Evolutionary conservation across 176 grass and related monocot species (phyloP), one percentile per base, ranked within the genome.

Genomic region (Cenchrus americanus): DNA sequence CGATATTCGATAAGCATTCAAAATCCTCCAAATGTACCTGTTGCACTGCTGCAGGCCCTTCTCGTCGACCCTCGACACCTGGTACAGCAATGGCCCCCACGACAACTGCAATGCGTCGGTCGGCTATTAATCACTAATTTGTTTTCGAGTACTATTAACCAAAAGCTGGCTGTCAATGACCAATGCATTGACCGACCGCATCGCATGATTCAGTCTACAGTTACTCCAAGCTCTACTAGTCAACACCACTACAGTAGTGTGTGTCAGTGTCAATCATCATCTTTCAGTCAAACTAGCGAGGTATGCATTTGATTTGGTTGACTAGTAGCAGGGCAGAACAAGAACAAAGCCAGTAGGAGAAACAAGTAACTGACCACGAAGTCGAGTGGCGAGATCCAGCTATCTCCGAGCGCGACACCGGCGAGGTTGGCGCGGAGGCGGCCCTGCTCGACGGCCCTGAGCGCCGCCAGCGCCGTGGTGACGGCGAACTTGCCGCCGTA

Each of bases 401-500:
- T 92, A 75, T 95, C 73, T 2, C 96, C 96, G 13, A 98, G 82
- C 13, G 91, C 93, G 66, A 98, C 79, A 0, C 93, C 92, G 77
- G 86, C 93, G 69, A 95, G 79, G 72, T 81, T 87, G 72, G 87
- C 78, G 11, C 66, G 24, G 75, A 95, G 84, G 15, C 27, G 37
- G 2, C 89, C 82, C 22, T 78, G 69, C 7, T 27, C 19, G 57
- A 95, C 78, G 85, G 96, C 96, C 50, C 75, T 64, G 85, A 90
- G 61, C 48, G 92, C 80, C 24, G 80, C 82, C 7, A 98, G 66
- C 21, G 86, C 96, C 44, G 81, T 85, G 14, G 93, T 92, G 30
- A 90, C 96, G 11, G 96, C 96, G 82, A 95, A 95, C 96, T 95
- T 98, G 22, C 96, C 93, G 71, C 96, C 96, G 80, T 95, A 98